Conservation (phyloP, 805 yeast genomes). For the Candida railenensis region DNA sequence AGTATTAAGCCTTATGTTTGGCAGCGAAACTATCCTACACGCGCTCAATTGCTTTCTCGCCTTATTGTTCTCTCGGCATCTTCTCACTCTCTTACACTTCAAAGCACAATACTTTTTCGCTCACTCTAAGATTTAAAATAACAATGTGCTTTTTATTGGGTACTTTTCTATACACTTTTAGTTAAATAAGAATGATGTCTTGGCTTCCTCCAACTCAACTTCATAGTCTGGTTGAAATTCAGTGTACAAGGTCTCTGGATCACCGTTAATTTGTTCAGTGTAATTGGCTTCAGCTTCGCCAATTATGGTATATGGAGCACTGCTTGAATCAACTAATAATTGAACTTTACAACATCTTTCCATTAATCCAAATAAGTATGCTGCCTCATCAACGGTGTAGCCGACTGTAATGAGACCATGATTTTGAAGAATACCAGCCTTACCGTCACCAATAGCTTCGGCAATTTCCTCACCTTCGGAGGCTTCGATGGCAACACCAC, state of each 20-base stretch:
- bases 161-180: constrained; percentile 43
- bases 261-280: constrained; percentile 56
- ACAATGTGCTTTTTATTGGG: too few species aligned
- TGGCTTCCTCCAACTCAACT: constrained; percentile 23
- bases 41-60: too few species aligned
- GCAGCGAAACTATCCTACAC: too few species aligned
- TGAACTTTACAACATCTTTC: constrained; percentile 69
- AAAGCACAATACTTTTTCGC: too few species aligned
- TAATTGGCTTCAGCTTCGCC: constrained; percentile 47
- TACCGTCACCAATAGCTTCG: constrained; percentile 54
- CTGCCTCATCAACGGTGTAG: constrained; percentile 71
- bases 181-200: constrained; percentile 17
- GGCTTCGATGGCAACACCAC: constrained; percentile 28
- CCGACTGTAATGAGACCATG: constrained; percentile 77
- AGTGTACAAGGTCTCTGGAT: constrained; percentile 65
- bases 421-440: constrained; percentile 62
- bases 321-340: constrained; percentile 49
- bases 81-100: too few species aligned
- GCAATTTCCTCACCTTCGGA: constrained; percentile 63
- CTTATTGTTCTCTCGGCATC: too few species aligned
- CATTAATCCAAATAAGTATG: constrained; percentile 59
- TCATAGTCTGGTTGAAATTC: constrained; percentile 75
- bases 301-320: constrained; percentile 8
- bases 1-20: too few species aligned
- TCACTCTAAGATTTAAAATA: not conserved